Evolutionary conservation across 2,329 filamentous ascomycete genomes (phyloP), one percentile per base, ranked within the genome.

Genomic region (Colletotrichum sp.): DNA sequence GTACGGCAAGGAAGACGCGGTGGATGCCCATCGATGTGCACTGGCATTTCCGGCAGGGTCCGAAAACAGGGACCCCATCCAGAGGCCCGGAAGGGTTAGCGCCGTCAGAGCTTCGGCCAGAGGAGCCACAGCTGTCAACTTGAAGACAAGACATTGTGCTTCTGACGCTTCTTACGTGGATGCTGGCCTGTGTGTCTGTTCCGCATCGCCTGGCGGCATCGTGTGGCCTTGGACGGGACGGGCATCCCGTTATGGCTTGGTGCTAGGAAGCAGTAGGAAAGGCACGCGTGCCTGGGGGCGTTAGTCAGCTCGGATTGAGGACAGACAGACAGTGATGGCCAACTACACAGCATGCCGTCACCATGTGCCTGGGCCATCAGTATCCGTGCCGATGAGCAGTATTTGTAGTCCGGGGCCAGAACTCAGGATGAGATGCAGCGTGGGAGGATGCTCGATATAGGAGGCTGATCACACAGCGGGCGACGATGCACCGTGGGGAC

Each of bases 21-120:
- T 57, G 63, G 26, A 24, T 68, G 63, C 44, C 44, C 44, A 44
- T 36, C 18, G 72, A 72, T 67, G 69, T 15, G 62, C 69, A 63
- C 69, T 72, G 72, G 69, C 72, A 72, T 67, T 63, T 66, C 52
- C 63, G 65, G 44, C 63, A 60, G 65, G 71, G 69, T 76, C 74
- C 70, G 65, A 74, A 74, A 65, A 52, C 71, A 69, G 74, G 71
- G 59, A n/a, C 28, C 12, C 67, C 34, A 49, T 55, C 24, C 21
- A 24, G 32, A 34, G 49, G 15, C 59, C 65, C 34, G 70, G 59
- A 74, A 69, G 70, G 70, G 59, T 65, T 76, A 74, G 70, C 64
- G 65, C 49, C 13, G 30, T 24, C 49, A 28, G 34, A 73, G 71
- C 49, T 65, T 36, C 34, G 64, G 64, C 44, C 36, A 60, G n/a